Base-by-base conservation (phyloP, 345 rosid genomes). In the Erucastrum elatum region DNA sequence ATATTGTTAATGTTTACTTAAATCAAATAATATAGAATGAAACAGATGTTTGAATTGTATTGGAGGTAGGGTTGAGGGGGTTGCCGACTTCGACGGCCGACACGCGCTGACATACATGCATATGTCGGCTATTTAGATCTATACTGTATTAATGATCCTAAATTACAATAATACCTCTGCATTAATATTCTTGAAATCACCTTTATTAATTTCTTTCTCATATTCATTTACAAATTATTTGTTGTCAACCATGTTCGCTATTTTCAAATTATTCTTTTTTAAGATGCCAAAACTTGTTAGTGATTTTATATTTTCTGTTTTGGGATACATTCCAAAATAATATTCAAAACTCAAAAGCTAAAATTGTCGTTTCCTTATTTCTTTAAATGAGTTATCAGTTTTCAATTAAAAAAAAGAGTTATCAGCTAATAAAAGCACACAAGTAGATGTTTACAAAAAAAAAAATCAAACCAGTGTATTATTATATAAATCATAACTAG, bases 101-200 rank as follows among this genome's bases (percentile, higher is more conserved):
- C 72, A 72, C 37, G 60, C 72, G 77, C 81, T 61, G 81, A 78
- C 81, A 66, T 72, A 78, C 81, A 65, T 65, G 81, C 53, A 64
- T 8, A 29, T 77, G 76, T 77, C 76, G 81, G 75, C 71, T 77
- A 16, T 64, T 53, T 71, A 55, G 60, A 77, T 77, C 81, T 58
- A 58, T 68, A 46, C 81, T 58, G 39, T 68, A 46, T 68, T 69
- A 8, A 69, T 8, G 39, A 33, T 34, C 58, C 8, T 53, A 25
- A 49, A 61, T 69, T 76, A 49, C 64, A 33, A 31, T 77, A 77
- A 62, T 68, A 70, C 64, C 64, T 55, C 62, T 39, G 9, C 46
- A 35, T 15, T 25, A 17, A 60, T 68, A 37, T 76, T 76, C 68
- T 61, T 68, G 27, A 30, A 39, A 17, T 60, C 44, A 27, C 35